Conservation (phyloP, 805 yeast genomes). For the Dipodascopsis uninucleata region DNA sequence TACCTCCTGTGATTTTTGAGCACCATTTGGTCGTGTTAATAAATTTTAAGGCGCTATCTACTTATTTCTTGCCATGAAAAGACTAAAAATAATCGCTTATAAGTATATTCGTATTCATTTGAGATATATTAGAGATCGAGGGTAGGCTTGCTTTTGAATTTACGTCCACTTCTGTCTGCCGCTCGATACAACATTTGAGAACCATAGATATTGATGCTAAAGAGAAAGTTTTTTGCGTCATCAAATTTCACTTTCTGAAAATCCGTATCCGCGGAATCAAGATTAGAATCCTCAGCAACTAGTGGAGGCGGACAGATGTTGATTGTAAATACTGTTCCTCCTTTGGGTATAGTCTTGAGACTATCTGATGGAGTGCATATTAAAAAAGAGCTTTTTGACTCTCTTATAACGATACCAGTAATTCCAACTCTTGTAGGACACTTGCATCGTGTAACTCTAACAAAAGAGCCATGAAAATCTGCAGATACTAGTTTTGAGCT, state of each 20-base stretch:
- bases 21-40: no score
- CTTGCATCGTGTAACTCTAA: constrained; percentile 7
- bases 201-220: constrained; percentile 13
- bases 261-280: not conserved
- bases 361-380: constrained; percentile 10
- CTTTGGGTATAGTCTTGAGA: constrained; percentile 18
- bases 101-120: not conserved
- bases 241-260: not conserved
- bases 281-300: not conserved
- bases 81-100: not conserved
- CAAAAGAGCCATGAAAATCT: constrained; percentile 23
- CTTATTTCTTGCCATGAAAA: not conserved
- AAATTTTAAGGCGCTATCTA: no score
- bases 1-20: no score
- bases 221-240: not conserved
- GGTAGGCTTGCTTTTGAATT: constrained; percentile 19
- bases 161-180: constrained; percentile 25
- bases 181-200: constrained; percentile 23
- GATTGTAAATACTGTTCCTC: constrained; percentile 15
- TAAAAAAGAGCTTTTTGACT: constrained; percentile 11
- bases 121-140: not conserved
- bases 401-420: constrained; percentile 18
- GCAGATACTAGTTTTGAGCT: constrained; percentile 20
- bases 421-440: constrained; percentile 21
- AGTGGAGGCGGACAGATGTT: not conserved